Evolutionary conservation across 2,329 filamentous ascomycete genomes (phyloP).

Genomic region (Helicocarpus griseus): DNA sequence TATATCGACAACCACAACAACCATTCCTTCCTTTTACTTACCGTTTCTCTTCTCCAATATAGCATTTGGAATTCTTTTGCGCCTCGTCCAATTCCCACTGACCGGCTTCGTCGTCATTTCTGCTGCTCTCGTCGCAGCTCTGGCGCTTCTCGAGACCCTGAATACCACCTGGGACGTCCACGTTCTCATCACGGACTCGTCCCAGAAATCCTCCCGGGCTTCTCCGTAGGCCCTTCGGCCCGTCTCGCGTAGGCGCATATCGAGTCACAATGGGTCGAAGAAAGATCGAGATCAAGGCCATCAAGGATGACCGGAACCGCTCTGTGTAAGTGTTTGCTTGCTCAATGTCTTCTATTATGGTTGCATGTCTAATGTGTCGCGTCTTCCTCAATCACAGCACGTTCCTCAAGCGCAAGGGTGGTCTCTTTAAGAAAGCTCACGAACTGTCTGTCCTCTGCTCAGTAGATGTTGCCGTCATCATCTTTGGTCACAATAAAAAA

Average conservation of each 20-base stretch:
- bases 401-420: conserved; percentile 96
- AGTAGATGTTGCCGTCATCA: conserved; percentile 96
- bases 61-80: not conserved
- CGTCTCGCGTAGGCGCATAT: not conserved
- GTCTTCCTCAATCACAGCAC: conserved; percentile 51
- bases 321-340: conserved; percentile 65
- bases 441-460: conserved; percentile 96
- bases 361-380: not conserved
- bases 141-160: not conserved
- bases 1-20: not conserved
- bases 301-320: conserved; percentile 96
- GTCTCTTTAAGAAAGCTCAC: conserved; percentile 98
- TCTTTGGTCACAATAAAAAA: conserved; percentile 98
- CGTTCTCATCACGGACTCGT: not conserved
- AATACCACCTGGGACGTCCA: not conserved
- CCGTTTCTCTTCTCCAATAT: not conserved
- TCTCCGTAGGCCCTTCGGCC: not conserved
- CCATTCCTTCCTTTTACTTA: not conserved
- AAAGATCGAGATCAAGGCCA: conserved; percentile 99
- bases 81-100: not conserved
- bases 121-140: not conserved
- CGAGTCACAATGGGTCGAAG: conserved; percentile 71
- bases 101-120: not conserved
- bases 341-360: not conserved
- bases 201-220: not conserved